phyloP scores from a whole-genome alignment of 805 yeast species.

The Teunomyces tritomae region DNA sequence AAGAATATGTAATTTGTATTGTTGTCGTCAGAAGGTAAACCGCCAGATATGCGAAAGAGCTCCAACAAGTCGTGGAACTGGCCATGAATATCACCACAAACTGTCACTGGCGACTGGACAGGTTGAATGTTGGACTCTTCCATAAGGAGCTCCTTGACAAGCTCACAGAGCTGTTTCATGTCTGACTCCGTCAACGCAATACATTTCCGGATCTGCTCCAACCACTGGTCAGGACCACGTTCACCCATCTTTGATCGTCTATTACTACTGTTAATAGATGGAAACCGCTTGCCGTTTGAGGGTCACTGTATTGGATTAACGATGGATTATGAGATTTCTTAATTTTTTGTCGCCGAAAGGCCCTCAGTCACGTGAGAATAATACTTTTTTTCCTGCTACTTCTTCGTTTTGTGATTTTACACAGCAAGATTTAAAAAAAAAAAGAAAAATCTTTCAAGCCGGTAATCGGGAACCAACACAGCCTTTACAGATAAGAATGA shows the following conservation, averaged over 20 bases:
- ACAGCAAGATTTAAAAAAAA: background rate
- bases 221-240: constrained; percentile 94
- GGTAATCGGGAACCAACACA: background rate
- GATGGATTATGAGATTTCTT: background rate
- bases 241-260: constrained; percentile 47
- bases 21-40: constrained; percentile 74
- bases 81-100: constrained; percentile 97
- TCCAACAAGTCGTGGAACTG: constrained; percentile 94
- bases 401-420: background rate
- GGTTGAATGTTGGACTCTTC: constrained; percentile 96
- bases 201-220: constrained; percentile 89
- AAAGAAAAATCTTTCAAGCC: background rate
- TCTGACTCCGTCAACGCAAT: constrained; percentile 85
- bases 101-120: constrained; percentile 89
- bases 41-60: constrained; percentile 87
- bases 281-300: background rate
- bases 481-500: background rate
- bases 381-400: background rate
- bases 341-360: constrained; percentile 1
- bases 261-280: background rate
- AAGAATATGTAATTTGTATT: constrained; percentile 72
- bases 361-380: background rate
- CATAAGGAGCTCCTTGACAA: constrained; percentile 91
- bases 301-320: background rate
- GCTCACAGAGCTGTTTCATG: constrained; percentile 94